Conservation (phyloP, 495 filamentous ascomycete genomes). For the Talaromyces wortmannii region DNA sequence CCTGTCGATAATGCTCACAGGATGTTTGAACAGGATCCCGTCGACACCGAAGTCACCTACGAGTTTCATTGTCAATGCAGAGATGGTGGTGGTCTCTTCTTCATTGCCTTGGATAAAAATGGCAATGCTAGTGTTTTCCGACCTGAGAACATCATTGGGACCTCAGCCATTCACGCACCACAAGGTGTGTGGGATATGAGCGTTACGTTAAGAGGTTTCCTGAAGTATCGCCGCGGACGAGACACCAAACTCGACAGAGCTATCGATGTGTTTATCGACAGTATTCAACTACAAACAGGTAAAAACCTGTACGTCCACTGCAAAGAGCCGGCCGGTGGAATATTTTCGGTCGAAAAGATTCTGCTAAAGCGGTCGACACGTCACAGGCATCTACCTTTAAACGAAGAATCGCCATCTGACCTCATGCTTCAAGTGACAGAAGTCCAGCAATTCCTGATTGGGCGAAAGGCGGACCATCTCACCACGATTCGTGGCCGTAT, state of each 20-base stretch:
- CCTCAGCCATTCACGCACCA: constrained; percentile 35
- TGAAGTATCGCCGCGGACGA: constrained; percentile 1
- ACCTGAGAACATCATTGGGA: constrained; percentile 13
- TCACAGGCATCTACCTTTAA: constrained; percentile 8
- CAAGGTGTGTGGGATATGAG: constrained; percentile 40
- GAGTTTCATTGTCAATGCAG: constrained; percentile 39
- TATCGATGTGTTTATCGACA: constrained; percentile 16
- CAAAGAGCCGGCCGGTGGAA: constrained; percentile 6
- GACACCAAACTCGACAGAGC: constrained; percentile 16
- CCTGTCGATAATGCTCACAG: constrained; percentile 13
- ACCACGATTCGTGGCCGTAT: constrained; percentile 16
- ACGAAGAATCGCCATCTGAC: constrained; percentile 1
- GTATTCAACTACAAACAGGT: constrained; percentile 24
- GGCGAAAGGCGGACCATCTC: constrained; percentile 4
- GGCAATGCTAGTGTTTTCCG: constrained; percentile 16
- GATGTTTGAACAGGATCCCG: constrained; percentile 23
- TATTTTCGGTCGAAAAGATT: constrained; percentile 18
- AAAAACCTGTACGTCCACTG: constrained; percentile 13
- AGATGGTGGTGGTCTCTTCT: constrained; percentile 20
- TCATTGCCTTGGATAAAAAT: constrained; percentile 42
- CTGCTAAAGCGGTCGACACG: constrained; percentile 25
- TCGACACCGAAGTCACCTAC: constrained; percentile 32
- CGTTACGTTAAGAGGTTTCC: constrained; percentile 14
- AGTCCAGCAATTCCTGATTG: constrained; percentile 27
- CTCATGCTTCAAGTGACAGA: constrained; percentile 33